Base-by-base conservation (phyloP, 2,329 filamentous ascomycete species). In the Fusarium sp. region DNA sequence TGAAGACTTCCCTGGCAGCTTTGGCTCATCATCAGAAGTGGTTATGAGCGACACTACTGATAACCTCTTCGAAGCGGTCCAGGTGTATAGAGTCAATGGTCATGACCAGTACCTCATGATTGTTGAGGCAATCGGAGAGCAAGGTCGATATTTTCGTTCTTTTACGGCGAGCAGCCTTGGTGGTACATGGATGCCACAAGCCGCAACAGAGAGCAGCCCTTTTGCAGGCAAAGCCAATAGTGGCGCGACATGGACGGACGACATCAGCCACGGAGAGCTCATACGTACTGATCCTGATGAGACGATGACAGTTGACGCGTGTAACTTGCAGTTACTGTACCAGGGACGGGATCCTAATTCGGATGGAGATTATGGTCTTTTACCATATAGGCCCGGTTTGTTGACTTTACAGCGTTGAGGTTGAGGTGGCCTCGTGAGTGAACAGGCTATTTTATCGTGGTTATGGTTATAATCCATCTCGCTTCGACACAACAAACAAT, bases 171-270 rank as follows among this genome's bases (percentile, higher is more conserved):
- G 79, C 38, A 85, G 81, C 70, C 81, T 91, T 9, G 73, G 75
- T 47, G 89, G 89, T 7, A 60, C 77, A 8, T 91, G 89, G 89
- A 89, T 86, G 0, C 68, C 83, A 7, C 84, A 90, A 71, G 86
- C 88, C 6, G 80, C 80, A 1, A 83, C 74, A 17, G 89, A 91
- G 80, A 78, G 73, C 68, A 79, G 78, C 15, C 88, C 89, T 0
- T 91, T 91, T 62, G 89, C 89, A 15, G 87, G 89, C 70, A 89
- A 88, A 80, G 86, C 83, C 31, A 91, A 91, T 78, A 89, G 84
- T 62, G 89, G 87, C 39, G 87, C 87, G 3, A 60, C 69, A 11
- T 92, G 89, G 89, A 90, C 88, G 42, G 86, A 90, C 75, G 87
- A 90, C 65, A 90, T 92, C 73, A 89, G 86, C 73, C 88, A 91